phyloP scores from a whole-genome alignment of 768 basidiomycete species.

The Lactarius trivialis region DNA sequence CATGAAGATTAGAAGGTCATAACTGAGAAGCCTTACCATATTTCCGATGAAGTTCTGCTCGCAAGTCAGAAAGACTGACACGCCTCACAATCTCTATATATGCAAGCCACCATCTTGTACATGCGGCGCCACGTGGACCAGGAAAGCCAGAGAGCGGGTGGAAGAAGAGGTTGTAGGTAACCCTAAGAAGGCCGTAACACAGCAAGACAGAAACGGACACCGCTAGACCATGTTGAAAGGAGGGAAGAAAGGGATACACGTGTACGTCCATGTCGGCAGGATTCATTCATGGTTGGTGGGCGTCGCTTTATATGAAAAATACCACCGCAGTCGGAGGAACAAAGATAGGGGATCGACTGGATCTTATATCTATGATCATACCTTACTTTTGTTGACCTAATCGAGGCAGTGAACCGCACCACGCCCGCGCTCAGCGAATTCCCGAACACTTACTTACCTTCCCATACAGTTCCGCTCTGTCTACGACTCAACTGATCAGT shows the following conservation, averaged over 20 bases:
- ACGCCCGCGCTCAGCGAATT: not conserved
- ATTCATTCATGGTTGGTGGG: not conserved
- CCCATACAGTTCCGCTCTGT: not conserved
- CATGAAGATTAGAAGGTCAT: not conserved
- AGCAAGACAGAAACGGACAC: not conserved
- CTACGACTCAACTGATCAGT: not conserved
- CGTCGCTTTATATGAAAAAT: not conserved
- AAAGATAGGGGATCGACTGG: not conserved
- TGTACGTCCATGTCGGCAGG: not conserved
- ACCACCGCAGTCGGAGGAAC: not conserved
- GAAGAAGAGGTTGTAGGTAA: slow-evolving; percentile 8
- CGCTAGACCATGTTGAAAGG: not conserved
- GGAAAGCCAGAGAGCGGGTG: slow-evolving; percentile 17
- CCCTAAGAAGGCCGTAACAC: not conserved
- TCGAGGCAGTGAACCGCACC: not conserved
- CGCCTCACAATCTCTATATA: slow-evolving; percentile 11
- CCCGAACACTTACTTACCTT: not conserved
- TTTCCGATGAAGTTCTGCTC: slow-evolving; percentile 7
- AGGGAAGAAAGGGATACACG: not conserved
- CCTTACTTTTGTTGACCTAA: not conserved
- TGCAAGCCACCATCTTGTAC: slow-evolving; percentile 17
- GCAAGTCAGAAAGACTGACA: slow-evolving; percentile 9
- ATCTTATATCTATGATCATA: not conserved
- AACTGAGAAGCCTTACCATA: not conserved
- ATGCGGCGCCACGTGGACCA: slow-evolving; percentile 16